Evolutionary conservation across 129 eudicot genomes (phyloP), one percentile per base, ranked within the genome.

Genomic region (Flaveria bidentis): DNA sequence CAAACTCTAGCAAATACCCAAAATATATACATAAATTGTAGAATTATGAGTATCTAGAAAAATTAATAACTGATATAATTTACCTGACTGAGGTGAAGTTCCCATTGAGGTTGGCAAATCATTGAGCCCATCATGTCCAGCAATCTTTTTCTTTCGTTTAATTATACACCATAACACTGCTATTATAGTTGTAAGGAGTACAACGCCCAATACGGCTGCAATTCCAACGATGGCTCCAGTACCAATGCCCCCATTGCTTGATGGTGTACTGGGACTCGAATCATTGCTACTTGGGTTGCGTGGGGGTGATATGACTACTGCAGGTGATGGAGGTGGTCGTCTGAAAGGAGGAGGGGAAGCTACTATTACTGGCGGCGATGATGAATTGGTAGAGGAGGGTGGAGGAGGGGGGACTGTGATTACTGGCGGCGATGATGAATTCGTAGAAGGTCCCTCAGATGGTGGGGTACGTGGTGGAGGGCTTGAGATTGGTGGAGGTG

Each of bases 11-110:
- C 6, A 55, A 42, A 53, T 39, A 28, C 5, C 18, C 16, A 18
- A 11, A 55, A 1, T 56, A 8, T 30, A 68, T 74, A 18, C 57
- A 14, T 6, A 20, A 71, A 41, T 45, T n/a, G 58, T 33, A 3
- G n/a, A 53, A 41, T 44, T 44, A 8, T 3, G 25, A 64, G 46
- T 45, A 45, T 17, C 25, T 16, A 52, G 22, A 73, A 47, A 63
- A 1, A 2, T 76, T 1, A 30, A 42, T 20, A 33, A 18, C 16
- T n/a, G 16, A 28, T 23, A 75, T 52, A 45, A 14, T 53, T 76
- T 84, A 90, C 96, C 92, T 82, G 96, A 83, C 8, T 56, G 41
- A 11, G 89, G 96, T 45, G 96, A 90, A 52, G 51, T 82, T 42
- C 76, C 70, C 28, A 53, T 14, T 16, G 96, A 85, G 20, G 84